Percentiles rank a stretch among this genome's conserved stretches.
Conservation (phyloP, 139 green algal species). For the Chara braunii region DNA sequence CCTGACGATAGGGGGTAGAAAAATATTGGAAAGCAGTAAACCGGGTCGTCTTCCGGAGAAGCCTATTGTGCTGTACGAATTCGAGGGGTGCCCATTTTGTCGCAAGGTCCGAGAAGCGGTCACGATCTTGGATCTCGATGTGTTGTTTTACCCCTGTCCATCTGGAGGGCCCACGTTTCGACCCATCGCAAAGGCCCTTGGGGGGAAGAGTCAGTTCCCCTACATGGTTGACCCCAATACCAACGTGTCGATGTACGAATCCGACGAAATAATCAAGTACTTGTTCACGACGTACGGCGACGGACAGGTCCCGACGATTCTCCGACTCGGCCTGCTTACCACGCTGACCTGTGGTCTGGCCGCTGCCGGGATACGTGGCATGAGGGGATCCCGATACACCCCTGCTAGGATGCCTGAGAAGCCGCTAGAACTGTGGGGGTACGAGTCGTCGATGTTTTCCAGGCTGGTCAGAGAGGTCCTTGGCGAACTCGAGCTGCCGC, state of each 20-base stretch:
- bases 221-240: conserved; percentile 47
- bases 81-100: conserved; percentile 25
- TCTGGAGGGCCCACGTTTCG: conserved; percentile 26
- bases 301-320: conserved; percentile 1
- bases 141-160: conserved; percentile 41
- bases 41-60: conserved; percentile 23
- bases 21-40: too few species aligned
- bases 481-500: conserved; percentile 41
- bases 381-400: background rate
- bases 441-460: conserved; percentile 40
- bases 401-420: conserved; percentile 27
- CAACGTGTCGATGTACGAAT: conserved; percentile 44
- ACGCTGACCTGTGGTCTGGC: conserved; percentile 23
- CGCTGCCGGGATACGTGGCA: background rate
- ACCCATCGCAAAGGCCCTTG: conserved; percentile 38
- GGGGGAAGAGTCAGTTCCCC: conserved; percentile 29
- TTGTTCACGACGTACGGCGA: conserved; percentile 41
- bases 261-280: conserved; percentile 47
- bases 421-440: conserved; percentile 34
- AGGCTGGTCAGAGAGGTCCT: conserved; percentile 42
- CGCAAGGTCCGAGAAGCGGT: conserved; percentile 45
- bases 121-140: conserved; percentile 38
- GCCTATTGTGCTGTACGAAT: conserved; percentile 42
- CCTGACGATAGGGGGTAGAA: too few species aligned
- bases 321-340: conserved; percentile 15